A percentile compares a stretch with the other conserved stretches of the same genome.
Conservation (phyloP, 2,329 filamentous ascomycete genomes). For the Colletotrichum ledebouriae region DNA sequence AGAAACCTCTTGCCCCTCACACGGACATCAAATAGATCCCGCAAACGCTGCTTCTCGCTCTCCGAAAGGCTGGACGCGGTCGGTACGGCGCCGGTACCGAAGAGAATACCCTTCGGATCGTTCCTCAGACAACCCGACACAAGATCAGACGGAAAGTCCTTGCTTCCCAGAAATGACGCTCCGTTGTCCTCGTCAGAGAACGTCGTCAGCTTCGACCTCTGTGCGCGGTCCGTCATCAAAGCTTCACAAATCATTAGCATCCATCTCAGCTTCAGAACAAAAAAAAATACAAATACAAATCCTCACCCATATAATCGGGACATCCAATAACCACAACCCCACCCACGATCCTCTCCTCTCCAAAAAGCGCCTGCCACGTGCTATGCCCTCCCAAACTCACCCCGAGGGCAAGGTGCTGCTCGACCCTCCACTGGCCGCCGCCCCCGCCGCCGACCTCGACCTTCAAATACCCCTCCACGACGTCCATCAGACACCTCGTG, state of each 20-base stretch:
- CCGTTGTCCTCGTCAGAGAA: conserved; percentile 70
- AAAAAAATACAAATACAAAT: background rate
- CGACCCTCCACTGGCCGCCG: conserved; percentile 53
- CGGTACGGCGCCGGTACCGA: conserved; percentile 63
- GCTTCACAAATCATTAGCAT: conserved; percentile 49
- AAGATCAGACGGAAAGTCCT: conserved; percentile 80
- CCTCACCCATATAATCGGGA: conserved; percentile 82
- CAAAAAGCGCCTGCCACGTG: conserved; percentile 85
- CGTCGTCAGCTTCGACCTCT: conserved; percentile 73
- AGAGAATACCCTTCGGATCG: conserved; percentile 83
- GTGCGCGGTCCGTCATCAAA: conserved; percentile 84
- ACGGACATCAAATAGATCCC: conserved; percentile 60
- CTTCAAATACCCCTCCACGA: conserved; percentile 82
- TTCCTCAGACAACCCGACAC: conserved; percentile 71
- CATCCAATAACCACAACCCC: conserved; percentile 88
- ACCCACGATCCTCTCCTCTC: conserved; percentile 82
- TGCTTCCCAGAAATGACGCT: conserved; percentile 78
- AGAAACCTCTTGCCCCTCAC: conserved; percentile 75
- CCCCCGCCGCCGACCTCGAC: conserved; percentile 51
- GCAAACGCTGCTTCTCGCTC: conserved; percentile 59
- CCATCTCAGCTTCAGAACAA: background rate
- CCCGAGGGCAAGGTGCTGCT: conserved; percentile 82
- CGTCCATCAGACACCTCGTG: conserved; percentile 79
- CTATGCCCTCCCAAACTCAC: conserved; percentile 90
- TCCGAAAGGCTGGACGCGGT: conserved; percentile 47